Conservation (phyloP, 768 basidiomycete genomes). For the Ramaria sp. region DNA sequence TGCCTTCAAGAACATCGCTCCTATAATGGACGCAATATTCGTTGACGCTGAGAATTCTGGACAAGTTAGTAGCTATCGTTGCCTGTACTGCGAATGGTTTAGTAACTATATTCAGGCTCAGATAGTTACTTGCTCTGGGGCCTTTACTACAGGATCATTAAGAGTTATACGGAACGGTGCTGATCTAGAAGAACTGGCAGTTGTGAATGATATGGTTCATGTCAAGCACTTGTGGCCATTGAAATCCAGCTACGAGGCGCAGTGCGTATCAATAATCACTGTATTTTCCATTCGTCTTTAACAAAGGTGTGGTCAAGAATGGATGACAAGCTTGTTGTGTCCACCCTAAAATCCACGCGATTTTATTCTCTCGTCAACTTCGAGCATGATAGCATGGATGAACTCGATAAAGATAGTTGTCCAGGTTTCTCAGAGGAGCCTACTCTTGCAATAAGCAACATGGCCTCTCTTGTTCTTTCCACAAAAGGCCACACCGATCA, state of each 20-base stretch:
- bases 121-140: slow-evolving; percentile 81
- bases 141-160: slow-evolving; percentile 61
- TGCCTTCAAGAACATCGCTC: slow-evolving; percentile 66
- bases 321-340: slow-evolving; percentile 21
- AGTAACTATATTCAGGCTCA: slow-evolving; percentile 37
- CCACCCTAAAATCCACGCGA: slow-evolving; percentile 10
- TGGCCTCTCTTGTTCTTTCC: slow-evolving; percentile 19
- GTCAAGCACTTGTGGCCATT: slow-evolving; percentile 58
- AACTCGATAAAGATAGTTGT: slow-evolving; percentile 9
- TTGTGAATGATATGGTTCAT: slow-evolving; percentile 42
- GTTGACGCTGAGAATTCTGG: slow-evolving; percentile 63
- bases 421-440: slow-evolving; percentile 4
- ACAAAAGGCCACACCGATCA: background rate
- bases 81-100: background rate
- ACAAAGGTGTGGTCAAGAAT: slow-evolving; percentile 24
- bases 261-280: slow-evolving; percentile 9
- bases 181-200: slow-evolving; percentile 57
- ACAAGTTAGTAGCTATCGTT: slow-evolving; percentile 34
- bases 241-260: slow-evolving; percentile 32
- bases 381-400: slow-evolving; percentile 13
- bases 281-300: background rate
- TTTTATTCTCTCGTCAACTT: slow-evolving; percentile 7
- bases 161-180: slow-evolving; percentile 75
- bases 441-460: slow-evolving; percentile 56
- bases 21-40: slow-evolving; percentile 71